Evolutionary conservation across 768 basidiomycete genomes (phyloP).

Genomic region (Hygrophorus russula): DNA sequence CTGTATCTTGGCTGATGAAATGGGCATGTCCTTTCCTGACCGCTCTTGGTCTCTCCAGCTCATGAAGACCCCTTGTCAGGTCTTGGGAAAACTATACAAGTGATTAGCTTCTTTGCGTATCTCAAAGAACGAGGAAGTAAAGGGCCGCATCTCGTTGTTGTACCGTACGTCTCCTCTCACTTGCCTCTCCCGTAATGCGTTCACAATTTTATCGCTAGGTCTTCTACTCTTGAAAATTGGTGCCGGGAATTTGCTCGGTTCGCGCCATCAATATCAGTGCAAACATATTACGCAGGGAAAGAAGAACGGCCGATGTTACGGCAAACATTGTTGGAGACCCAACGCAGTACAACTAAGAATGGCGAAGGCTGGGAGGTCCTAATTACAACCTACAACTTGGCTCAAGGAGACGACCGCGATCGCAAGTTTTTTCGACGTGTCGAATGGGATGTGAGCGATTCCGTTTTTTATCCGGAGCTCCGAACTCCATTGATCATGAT

Average conservation of each 20-base stretch:
- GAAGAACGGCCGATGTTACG: constrained; percentile 70
- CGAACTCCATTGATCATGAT: background rate
- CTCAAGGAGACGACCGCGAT: constrained; percentile 82
- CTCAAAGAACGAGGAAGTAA: constrained; percentile 67
- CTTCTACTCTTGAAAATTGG: constrained; percentile 98
- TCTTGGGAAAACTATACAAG: constrained; percentile 97
- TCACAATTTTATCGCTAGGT: constrained; percentile 30
- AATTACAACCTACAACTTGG: constrained; percentile 92
- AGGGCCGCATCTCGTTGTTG: constrained; percentile 89
- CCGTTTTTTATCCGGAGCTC: background rate
- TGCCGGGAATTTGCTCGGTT: constrained; percentile 92
- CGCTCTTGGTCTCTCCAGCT: constrained; percentile 3
- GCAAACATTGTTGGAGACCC: constrained; percentile 56
- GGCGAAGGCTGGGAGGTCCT: constrained; percentile 81
- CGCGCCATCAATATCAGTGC: constrained; percentile 73
- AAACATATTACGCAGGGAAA: constrained; percentile 92
- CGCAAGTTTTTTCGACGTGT: constrained; percentile 88
- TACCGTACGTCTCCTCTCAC: constrained; percentile 57
- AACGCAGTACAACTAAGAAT: constrained; percentile 32
- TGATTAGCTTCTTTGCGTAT: constrained; percentile 91
- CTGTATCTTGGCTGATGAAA: constrained; percentile 97
- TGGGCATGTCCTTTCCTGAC: constrained; percentile 54
- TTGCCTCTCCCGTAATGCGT: constrained; percentile 1
- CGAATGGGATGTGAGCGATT: constrained; percentile 75
- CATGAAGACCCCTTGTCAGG: constrained; percentile 33